These are phyloP conservation scores for Nelumbo lutea DNA, from an alignment of 164 flowering plant genomes.

Conservation along the genomic window DNA sequence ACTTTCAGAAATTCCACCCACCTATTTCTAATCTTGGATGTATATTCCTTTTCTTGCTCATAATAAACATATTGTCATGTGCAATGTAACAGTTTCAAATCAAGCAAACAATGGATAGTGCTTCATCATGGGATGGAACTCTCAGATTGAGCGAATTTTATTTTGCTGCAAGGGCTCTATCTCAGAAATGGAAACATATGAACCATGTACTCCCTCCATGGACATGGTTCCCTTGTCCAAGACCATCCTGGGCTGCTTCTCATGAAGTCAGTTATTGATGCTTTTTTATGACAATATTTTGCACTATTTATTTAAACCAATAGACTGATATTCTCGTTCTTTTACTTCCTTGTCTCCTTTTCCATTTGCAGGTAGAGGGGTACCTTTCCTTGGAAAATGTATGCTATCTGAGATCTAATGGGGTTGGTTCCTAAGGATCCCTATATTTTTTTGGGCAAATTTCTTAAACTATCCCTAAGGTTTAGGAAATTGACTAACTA, in stretches of 20 bases:
- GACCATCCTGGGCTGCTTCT: constrained; percentile 26
- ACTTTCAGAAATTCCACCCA: no score
- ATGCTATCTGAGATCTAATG: constrained; percentile 14
- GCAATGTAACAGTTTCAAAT: background rate
- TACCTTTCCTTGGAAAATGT: constrained; percentile 50
- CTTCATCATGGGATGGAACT: constrained; percentile 46
- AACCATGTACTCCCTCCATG: constrained; percentile 43
- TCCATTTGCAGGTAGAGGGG: constrained; percentile 31
- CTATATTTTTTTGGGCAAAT: no score
- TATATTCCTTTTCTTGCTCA: no score
- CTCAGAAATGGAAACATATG: constrained; percentile 40
- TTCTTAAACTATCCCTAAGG: no score
- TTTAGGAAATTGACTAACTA: no score
- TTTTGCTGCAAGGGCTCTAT: constrained; percentile 35
- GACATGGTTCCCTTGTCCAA: constrained; percentile 45
- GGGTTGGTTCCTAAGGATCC: constrained; percentile 24
- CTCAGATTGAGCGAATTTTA: constrained; percentile 38
- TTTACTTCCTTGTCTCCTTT: background rate
- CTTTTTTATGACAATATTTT: background rate
- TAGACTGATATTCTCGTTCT: background rate
- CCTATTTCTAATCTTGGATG: no score
- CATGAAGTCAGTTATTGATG: constrained; percentile 11
- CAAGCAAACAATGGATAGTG: constrained; percentile 20
- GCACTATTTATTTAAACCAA: background rate
- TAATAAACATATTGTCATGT: no score